Evolutionary conservation across 306 rosid genomes (phyloP).

Genomic region (Crotalaria pallida): DNA sequence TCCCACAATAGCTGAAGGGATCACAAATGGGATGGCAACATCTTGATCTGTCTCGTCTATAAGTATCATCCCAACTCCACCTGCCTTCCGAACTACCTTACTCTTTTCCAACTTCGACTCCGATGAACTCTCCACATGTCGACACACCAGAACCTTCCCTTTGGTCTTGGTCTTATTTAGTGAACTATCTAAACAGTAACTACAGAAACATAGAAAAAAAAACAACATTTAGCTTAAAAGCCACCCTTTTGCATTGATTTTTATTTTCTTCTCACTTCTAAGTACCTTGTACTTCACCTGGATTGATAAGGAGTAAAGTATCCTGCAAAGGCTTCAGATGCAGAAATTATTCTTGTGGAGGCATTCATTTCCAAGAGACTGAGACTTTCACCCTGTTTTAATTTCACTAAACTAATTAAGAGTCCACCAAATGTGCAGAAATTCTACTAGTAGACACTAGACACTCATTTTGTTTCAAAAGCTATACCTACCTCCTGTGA

Average conservation of each 20-base stretch:
- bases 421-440: neutral
- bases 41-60: constrained; percentile 50
- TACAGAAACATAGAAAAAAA: constrained; percentile 27
- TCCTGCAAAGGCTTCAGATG: constrained; percentile 69
- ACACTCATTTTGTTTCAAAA: too few species aligned
- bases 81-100: constrained; percentile 55
- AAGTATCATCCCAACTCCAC: constrained; percentile 77
- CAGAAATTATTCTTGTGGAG: constrained; percentile 52
- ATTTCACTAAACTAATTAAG: constrained; percentile 10
- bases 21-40: constrained; percentile 59
- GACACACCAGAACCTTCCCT: constrained; percentile 79
- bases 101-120: constrained; percentile 70
- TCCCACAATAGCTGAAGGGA: constrained; percentile 70
- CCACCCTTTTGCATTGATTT: constrained; percentile 18
- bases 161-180: constrained; percentile 58
- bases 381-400: constrained; percentile 65
- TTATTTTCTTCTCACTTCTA: constrained; percentile 24
- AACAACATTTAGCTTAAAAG: constrained; percentile 20
- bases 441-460: too few species aligned
- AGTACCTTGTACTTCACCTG: constrained; percentile 88
- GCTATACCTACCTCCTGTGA: too few species aligned
- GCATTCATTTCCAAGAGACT: constrained; percentile 50
- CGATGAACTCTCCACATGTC: constrained; percentile 49
- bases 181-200: constrained; percentile 75
- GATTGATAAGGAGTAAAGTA: constrained; percentile 87